phyloP scores from a whole-genome alignment of 257 asterid genomes.

The Craterostigma plantagineum region DNA sequence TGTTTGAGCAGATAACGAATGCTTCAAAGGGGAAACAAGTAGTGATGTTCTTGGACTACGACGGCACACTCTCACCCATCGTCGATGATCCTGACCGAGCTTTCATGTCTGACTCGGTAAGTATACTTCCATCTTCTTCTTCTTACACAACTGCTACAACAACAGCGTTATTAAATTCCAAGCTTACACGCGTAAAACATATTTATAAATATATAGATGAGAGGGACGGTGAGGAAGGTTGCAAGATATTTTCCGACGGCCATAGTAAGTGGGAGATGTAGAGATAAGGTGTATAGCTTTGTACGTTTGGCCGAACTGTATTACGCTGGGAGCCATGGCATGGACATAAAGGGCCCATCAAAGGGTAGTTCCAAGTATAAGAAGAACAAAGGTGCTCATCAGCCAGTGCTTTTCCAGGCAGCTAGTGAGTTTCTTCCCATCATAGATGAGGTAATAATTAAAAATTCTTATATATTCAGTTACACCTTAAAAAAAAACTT shows the following conservation, averaged over 20 bases:
- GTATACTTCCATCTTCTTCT: no score
- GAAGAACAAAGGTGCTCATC: slow-evolving; percentile 24
- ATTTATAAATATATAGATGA: no score
- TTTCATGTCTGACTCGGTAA: slow-evolving; percentile 32
- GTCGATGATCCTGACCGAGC: slow-evolving; percentile 49
- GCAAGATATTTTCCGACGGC: slow-evolving; percentile 73
- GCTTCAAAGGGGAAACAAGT: slow-evolving; percentile 27
- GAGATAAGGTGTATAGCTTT: slow-evolving; percentile 69
- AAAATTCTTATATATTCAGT: no score
- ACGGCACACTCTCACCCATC: slow-evolving; percentile 41
- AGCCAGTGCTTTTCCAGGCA: slow-evolving; percentile 58
- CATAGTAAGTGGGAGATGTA: slow-evolving; percentile 73
- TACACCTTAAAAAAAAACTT: no score
- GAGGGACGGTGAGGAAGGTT: slow-evolving; percentile 59
- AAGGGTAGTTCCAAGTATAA: slow-evolving; percentile 53
- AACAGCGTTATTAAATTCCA: no score
- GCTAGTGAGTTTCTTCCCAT: slow-evolving; percentile 78
- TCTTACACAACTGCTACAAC: no score
- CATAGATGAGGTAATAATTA: slow-evolving; percentile 44
- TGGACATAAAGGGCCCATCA: slow-evolving; percentile 97
- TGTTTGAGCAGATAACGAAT: slow-evolving; percentile 26
- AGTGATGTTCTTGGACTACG: slow-evolving; percentile 37
- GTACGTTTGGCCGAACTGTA: slow-evolving; percentile 86
- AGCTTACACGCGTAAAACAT: not conserved
- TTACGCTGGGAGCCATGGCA: slow-evolving; percentile 99